These are phyloP conservation scores for Thozetella sp. DNA, from an alignment of 495 filamentous ascomycete species.

Conservation along the genomic window DNA sequence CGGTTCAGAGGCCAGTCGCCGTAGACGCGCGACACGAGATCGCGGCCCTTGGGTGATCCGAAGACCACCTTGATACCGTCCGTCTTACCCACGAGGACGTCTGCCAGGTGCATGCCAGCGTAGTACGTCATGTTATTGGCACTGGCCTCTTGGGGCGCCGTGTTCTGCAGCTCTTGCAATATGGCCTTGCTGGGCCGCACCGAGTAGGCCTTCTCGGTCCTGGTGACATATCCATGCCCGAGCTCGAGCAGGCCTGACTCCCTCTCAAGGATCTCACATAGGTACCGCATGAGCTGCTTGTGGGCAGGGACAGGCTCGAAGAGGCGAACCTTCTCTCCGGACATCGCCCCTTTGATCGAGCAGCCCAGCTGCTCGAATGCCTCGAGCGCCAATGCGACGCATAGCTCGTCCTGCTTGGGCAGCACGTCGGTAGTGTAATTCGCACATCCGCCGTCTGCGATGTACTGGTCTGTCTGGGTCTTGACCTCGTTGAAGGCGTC, in stretches of 20 bases:
- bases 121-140: slow-evolving; percentile 25
- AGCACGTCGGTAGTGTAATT: background rate
- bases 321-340: slow-evolving; percentile 23
- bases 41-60: slow-evolving; percentile 33
- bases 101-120: slow-evolving; percentile 32
- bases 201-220: background rate
- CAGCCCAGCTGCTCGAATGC: slow-evolving; percentile 46
- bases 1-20: background rate
- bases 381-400: slow-evolving; percentile 11
- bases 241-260: background rate
- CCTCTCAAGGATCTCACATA: background rate
- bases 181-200: background rate
- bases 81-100: slow-evolving; percentile 33
- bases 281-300: background rate
- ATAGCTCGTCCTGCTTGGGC: background rate
- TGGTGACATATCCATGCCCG: background rate
- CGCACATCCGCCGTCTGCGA: background rate
- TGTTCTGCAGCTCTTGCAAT: background rate
- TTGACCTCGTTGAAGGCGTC: background rate
- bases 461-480: background rate
- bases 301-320: background rate
- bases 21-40: slow-evolving; percentile 41
- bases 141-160: background rate
- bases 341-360: slow-evolving; percentile 20
- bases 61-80: slow-evolving; percentile 47